Evolutionary conservation across 2,329 filamentous ascomycete genomes (phyloP).

Genomic region (Colletotrichum liriopes): DNA sequence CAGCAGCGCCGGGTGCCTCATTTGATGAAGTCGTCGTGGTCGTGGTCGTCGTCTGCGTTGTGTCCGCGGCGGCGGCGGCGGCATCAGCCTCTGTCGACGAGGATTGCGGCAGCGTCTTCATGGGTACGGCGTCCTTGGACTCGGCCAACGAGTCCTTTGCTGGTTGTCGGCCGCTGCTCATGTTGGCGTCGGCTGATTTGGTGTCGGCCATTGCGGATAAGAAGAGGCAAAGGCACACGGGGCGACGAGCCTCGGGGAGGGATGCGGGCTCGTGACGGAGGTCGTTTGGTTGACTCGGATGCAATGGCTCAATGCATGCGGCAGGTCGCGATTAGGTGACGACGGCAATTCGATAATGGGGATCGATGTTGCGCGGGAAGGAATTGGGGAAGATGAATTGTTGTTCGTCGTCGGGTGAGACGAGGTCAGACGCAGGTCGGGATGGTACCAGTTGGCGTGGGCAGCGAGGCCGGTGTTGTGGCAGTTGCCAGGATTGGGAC

Average conservation of each 20-base stretch:
- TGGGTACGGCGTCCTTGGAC: conserved; percentile 56
- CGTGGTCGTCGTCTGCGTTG: conserved; percentile 22
- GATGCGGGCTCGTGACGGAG: conserved; percentile 46
- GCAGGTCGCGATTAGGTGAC: conserved; percentile 15
- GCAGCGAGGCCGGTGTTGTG: conserved; percentile 28
- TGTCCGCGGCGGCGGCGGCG: conserved; percentile 28
- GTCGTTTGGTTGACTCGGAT: conserved; percentile 25
- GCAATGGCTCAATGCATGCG: conserved; percentile 38
- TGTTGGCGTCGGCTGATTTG: conserved; percentile 51
- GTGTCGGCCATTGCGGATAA: conserved; percentile 41
- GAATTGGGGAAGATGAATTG: conserved; percentile 18
- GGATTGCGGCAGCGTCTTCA: conserved; percentile 53
- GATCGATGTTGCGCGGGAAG: conserved; percentile 4
- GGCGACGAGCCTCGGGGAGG: conserved; percentile 40
- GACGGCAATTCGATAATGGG: conserved; percentile 2
- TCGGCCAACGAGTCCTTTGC: conserved; percentile 50
- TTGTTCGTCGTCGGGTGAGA: conserved; percentile 32
- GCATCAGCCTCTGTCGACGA: conserved; percentile 27
- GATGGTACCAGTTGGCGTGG: conserved; percentile 41
- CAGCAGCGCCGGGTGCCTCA: conserved; percentile 23
- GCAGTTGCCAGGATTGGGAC: conserved; percentile 40
- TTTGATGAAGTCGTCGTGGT: conserved; percentile 22
- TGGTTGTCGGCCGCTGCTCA: conserved; percentile 51
- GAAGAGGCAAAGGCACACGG: conserved; percentile 47
- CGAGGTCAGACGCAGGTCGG: conserved; percentile 30